Conservation (phyloP, 257 asterid genomes). For the Solanum peruvianum region DNA sequence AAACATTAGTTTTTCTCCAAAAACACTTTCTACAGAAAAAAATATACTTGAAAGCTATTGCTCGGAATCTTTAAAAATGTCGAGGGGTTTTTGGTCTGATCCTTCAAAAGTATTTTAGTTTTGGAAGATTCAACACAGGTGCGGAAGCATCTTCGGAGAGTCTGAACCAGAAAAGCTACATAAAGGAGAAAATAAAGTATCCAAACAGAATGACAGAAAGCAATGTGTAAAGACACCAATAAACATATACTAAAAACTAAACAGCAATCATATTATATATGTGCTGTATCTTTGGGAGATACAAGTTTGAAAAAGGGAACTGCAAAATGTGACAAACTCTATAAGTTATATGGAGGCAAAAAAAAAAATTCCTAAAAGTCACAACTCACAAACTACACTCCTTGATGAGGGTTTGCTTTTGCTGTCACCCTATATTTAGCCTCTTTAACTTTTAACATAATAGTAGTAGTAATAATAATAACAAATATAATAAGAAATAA, state of each 20-base stretch:
- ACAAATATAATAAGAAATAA: neutral
- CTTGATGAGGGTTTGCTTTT: neutral
- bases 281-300: slow-evolving; percentile 12
- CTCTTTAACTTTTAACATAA: neutral
- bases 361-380: slow-evolving; percentile 6
- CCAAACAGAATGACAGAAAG: neutral
- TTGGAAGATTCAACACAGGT: neutral
- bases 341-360: slow-evolving; percentile 5
- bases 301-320: slow-evolving; percentile 17
- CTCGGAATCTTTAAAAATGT: neutral
- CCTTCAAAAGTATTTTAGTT: neutral
- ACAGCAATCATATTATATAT: slow-evolving; percentile 5
- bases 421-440: slow-evolving; percentile 6
- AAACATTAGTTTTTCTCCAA: neutral
- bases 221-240: neutral
- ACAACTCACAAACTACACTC: slow-evolving; percentile 2
- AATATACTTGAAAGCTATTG: neutral
- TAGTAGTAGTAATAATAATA: neutral
- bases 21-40: neutral
- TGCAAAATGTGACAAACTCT: slow-evolving; percentile 5
- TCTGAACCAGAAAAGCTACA: neutral
- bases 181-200: neutral
- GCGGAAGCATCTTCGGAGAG: neutral
- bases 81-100: neutral
- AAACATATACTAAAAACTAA: neutral